These are phyloP conservation scores for Heterobasidion parviporum DNA, from an alignment of 1,284 basidiomycete species.

Conservation along the genomic window DNA sequence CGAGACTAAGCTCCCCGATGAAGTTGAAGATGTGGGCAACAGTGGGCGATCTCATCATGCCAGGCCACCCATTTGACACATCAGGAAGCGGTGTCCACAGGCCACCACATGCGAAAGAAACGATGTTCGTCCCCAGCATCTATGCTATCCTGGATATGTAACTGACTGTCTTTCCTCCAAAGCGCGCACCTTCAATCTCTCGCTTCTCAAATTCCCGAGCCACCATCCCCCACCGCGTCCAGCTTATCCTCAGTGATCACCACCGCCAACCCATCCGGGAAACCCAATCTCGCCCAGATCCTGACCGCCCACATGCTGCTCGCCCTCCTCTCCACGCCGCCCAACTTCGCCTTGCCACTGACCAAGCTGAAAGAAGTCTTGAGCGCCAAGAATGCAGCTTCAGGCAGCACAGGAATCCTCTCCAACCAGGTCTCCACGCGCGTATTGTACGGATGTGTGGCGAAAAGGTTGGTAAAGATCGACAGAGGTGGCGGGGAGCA, in stretches of 20 bases:
- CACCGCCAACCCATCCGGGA: slow-evolving; percentile 5
- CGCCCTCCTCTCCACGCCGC: slow-evolving; percentile 41
- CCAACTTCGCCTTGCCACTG: slow-evolving; percentile 50
- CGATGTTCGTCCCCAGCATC: slow-evolving; percentile 38
- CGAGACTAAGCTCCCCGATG: neutral
- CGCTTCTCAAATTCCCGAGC: slow-evolving; percentile 21
- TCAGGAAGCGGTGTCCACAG: slow-evolving; percentile 23
- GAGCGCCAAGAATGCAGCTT: slow-evolving; percentile 22
- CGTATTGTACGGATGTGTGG: slow-evolving; percentile 36
- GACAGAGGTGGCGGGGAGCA: slow-evolving; percentile 67
- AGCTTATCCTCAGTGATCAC: slow-evolving; percentile 13
- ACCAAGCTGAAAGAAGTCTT: slow-evolving; percentile 55
- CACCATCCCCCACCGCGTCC: slow-evolving; percentile 32
- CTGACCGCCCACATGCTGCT: slow-evolving; percentile 60
- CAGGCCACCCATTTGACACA: slow-evolving; percentile 37
- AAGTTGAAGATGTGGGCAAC: slow-evolving; percentile 64
- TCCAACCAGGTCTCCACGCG: slow-evolving; percentile 45
- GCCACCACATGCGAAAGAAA: slow-evolving; percentile 51
- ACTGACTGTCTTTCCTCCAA: slow-evolving; percentile 14
- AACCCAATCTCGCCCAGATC: slow-evolving; percentile 55
- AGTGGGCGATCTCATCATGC: slow-evolving; percentile 55
- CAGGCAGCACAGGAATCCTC: slow-evolving; percentile 23
- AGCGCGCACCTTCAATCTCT: slow-evolving; percentile 49
- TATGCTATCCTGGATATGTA: neutral
- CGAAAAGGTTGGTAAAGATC: slow-evolving; percentile 66